Conservation (phyloP, 352 stramenopile genomes). For the Phytophthora agathidicida region DNA sequence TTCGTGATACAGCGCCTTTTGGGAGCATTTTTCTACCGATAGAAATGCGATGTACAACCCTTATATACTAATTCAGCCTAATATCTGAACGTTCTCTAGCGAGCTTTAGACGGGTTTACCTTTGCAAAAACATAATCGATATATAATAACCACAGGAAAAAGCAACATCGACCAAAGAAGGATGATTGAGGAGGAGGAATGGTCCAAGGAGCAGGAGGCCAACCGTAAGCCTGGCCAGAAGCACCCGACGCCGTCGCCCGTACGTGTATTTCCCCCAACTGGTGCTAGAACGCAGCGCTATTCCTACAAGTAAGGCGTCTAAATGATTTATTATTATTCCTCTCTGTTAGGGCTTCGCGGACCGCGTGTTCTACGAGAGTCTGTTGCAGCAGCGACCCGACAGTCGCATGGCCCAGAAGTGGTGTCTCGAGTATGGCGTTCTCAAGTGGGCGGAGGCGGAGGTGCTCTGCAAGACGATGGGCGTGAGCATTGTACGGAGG, state of each 20-base stretch:
- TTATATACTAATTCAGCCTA: no score
- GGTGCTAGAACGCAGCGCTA: not conserved
- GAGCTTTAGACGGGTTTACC: no score
- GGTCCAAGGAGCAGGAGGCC: slow-evolving; percentile 89
- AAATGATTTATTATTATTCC: not conserved
- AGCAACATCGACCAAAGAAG: not conserved
- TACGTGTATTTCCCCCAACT: slow-evolving; percentile 27
- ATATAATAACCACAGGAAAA: no score
- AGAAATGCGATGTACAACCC: no score
- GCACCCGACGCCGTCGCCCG: slow-evolving; percentile 84
- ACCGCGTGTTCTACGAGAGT: slow-evolving; percentile 92
- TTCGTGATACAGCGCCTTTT: no score
- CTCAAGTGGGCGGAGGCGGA: slow-evolving; percentile 88
- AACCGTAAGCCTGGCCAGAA: slow-evolving; percentile 91
- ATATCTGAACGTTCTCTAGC: no score
- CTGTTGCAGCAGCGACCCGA: slow-evolving; percentile 83
- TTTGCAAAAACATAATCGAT: no score
- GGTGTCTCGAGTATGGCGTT: slow-evolving; percentile 91
- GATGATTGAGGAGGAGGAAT: slow-evolving; percentile 89
- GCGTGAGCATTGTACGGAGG: slow-evolving; percentile 60
- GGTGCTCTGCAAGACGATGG: slow-evolving; percentile 77
- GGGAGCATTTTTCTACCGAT: no score
- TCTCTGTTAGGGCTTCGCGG: slow-evolving; percentile 68
- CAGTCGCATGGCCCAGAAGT: slow-evolving; percentile 90
- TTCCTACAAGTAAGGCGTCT: not conserved